Conservation (phyloP, 2,329 filamentous ascomycete genomes). For the Plenodomus biglobosus region DNA sequence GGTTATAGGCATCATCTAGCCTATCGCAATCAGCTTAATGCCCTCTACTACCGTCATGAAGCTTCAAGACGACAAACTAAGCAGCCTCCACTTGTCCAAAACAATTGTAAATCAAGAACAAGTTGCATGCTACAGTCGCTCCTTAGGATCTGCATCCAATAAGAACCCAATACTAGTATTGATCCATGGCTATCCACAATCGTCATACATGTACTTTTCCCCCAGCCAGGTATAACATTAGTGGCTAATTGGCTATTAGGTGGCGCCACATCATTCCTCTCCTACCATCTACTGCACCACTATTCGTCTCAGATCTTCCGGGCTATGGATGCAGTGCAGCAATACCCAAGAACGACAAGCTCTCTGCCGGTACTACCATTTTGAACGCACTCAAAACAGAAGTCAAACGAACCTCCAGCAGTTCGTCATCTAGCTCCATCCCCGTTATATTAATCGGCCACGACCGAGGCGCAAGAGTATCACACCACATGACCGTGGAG, state of each 20-base stretch:
- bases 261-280: constrained; percentile 39
- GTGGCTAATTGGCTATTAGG: constrained; percentile 10
- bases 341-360: constrained; percentile 32
- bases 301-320: constrained; percentile 38
- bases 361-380: constrained; percentile 28
- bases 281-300: constrained; percentile 26
- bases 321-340: constrained; percentile 36
- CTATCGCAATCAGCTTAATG: constrained; percentile 16
- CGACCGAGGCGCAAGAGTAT: constrained; percentile 59
- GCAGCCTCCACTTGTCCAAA: constrained; percentile 29
- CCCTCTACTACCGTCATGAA: constrained; percentile 21
- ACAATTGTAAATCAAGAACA: constrained; percentile 29
- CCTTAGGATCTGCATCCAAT: constrained; percentile 22
- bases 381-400: constrained; percentile 29
- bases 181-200: constrained; percentile 39
- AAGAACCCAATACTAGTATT: constrained; percentile 36
- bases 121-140: constrained; percentile 31
- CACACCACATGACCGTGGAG: constrained; percentile 58
- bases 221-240: not conserved
- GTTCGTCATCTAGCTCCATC: constrained; percentile 3
- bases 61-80: constrained; percentile 35
- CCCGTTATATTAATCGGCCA: constrained; percentile 53
- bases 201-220: constrained; percentile 28
- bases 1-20: not conserved
- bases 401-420: constrained; percentile 19